phyloP scores from a whole-genome alignment of 345 rosid species.

The Psidium friedrichsthalianum region DNA sequence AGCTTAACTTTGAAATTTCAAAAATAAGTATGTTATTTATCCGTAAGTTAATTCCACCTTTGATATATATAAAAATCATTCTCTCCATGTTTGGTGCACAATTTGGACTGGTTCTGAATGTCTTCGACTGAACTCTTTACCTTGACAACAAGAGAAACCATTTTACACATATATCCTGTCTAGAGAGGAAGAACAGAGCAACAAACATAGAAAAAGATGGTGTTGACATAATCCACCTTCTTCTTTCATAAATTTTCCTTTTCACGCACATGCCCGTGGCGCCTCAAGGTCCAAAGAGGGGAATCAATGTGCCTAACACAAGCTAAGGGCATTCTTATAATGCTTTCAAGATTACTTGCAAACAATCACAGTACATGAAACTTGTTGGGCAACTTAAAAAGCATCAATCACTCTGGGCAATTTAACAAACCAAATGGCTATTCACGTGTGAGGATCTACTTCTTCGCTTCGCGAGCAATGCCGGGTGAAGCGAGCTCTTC shows the following conservation, averaged over 20 bases:
- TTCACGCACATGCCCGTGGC: too few species aligned
- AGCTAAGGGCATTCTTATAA: background rate
- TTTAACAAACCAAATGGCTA: background rate
- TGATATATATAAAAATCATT: too few species aligned
- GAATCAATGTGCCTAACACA: background rate
- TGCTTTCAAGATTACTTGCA: background rate
- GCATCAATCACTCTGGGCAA: too few species aligned
- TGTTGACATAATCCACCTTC: background rate
- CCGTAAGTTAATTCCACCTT: too few species aligned
- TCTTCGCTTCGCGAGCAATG: background rate
- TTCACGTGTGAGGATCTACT: background rate
- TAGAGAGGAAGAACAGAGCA: background rate
- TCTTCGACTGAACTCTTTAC: background rate
- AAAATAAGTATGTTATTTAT: too few species aligned
- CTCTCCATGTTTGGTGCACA: too few species aligned
- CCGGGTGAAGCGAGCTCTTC: constrained; percentile 2
- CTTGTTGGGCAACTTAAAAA: background rate
- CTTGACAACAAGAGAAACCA: background rate
- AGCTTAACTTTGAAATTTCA: too few species aligned
- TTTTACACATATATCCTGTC: background rate
- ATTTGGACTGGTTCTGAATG: background rate
- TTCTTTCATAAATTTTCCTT: background rate
- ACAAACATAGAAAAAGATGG: background rate
- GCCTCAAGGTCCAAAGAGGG: too few species aligned
- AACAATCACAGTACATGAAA: background rate